phyloP scores from a whole-genome alignment of 768 basidiomycete species.

The Sarcomyxa edulis region DNA sequence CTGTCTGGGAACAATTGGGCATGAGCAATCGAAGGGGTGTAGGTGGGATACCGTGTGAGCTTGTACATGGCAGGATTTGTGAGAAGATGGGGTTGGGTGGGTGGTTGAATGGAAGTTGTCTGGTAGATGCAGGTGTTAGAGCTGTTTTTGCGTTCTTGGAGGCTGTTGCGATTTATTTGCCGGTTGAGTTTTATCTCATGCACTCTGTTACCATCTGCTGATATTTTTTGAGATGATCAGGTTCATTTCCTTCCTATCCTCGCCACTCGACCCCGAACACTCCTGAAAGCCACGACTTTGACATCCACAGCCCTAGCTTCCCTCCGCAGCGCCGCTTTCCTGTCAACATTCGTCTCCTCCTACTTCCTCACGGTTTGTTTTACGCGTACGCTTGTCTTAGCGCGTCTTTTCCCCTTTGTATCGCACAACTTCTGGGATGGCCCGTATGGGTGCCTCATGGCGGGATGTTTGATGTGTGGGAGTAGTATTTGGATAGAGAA shows the following conservation, averaged over 20 bases:
- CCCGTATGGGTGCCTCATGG: conserved; percentile 61
- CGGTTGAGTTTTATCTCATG: conserved; percentile 40
- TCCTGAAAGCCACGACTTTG: conserved; percentile 39
- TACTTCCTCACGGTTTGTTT: conserved; percentile 71
- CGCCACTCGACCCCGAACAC: conserved; percentile 48
- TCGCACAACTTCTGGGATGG: conserved; percentile 82
- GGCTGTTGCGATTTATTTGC: conserved; percentile 63
- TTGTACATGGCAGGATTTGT: conserved; percentile 61
- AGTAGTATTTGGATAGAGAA: conserved; percentile 77
- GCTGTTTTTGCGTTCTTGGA: conserved; percentile 54
- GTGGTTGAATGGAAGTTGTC: conserved; percentile 51
- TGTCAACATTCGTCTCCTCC: conserved; percentile 65
- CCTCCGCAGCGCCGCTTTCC: conserved; percentile 64
- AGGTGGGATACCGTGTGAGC: conserved; percentile 73
- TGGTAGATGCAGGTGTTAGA: conserved; percentile 50
- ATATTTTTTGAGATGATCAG: conserved; percentile 26
- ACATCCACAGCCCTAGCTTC: conserved; percentile 43
- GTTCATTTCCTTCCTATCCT: conserved; percentile 67
- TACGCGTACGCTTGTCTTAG: conserved; percentile 59
- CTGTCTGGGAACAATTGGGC: conserved; percentile 51
- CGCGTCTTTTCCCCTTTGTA: conserved; percentile 57
- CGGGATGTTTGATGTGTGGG: conserved; percentile 66
- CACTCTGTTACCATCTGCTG: conserved; percentile 3
- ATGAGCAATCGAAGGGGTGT: conserved; percentile 46
- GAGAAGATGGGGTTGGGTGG: conserved; percentile 35